Conservation (phyloP, 345 rosid species). For the Cardamine occulta region DNA sequence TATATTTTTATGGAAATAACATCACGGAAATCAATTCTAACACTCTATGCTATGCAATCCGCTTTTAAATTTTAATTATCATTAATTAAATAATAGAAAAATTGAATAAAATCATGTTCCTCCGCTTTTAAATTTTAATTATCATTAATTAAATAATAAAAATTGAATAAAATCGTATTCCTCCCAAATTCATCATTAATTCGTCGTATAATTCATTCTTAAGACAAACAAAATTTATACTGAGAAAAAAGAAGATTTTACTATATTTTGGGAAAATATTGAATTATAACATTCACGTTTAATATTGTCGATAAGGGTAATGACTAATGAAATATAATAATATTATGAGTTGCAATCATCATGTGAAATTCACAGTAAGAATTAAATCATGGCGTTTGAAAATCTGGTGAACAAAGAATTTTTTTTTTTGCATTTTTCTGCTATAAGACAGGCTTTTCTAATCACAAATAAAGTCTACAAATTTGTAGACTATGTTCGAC, state of each 20-base stretch:
- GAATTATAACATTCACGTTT: neutral
- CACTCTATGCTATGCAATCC: neutral
- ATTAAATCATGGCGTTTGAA: neutral
- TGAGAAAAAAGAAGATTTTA: neutral
- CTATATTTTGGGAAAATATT: neutral
- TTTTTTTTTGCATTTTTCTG: neutral
- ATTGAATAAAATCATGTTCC: too few relatives aligned
- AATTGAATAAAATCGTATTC: neutral
- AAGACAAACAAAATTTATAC: neutral
- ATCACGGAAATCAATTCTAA: neutral
- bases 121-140: too few relatives aligned
- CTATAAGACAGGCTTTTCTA: too few relatives aligned
- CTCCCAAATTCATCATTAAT: neutral
- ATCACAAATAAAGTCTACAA: neutral
- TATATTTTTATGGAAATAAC: neutral
- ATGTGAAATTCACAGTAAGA: neutral
- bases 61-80: neutral
- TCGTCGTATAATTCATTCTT: too few relatives aligned
- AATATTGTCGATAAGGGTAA: neutral
- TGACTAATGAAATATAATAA: neutral
- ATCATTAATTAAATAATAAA: too few relatives aligned
- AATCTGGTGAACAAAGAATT: neutral
- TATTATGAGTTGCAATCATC: neutral
- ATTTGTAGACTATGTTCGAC: constrained; percentile 7
- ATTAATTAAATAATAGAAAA: too few relatives aligned